Conservation (phyloP, 306 rosid species). For the Hippophae tibetana region DNA sequence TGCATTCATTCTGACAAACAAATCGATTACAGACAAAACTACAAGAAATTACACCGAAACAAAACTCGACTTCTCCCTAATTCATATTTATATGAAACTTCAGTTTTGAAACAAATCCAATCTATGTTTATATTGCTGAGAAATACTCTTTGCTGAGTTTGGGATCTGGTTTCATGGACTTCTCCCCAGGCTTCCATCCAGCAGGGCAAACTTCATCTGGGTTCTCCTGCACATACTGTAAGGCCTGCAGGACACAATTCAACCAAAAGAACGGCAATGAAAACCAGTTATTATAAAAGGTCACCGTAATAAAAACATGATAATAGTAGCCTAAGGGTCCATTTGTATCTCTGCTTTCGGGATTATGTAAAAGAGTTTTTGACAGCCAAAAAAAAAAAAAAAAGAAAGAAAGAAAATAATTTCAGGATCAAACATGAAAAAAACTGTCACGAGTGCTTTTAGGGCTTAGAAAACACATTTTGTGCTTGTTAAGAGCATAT, state of each 20-base stretch:
- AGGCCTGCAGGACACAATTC: slow-evolving; percentile 48
- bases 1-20: too few species aligned
- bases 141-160: slow-evolving; percentile 93
- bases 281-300: background rate
- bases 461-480: too few species aligned
- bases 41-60: slow-evolving; percentile 18
- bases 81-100: slow-evolving; percentile 20
- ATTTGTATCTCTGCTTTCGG: too few species aligned
- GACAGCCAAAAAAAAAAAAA: too few species aligned
- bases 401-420: too few species aligned
- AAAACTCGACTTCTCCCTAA: slow-evolving; percentile 26
- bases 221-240: slow-evolving; percentile 90
- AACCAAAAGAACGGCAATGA: background rate
- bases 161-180: slow-evolving; percentile 98
- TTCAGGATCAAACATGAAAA: too few species aligned
- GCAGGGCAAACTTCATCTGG: slow-evolving; percentile 97
- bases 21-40: too few species aligned
- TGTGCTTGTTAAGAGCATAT: too few species aligned
- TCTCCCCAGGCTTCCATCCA: slow-evolving; percentile 98
- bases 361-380: too few species aligned
- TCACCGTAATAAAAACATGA: too few species aligned
- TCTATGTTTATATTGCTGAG: slow-evolving; percentile 43
- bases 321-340: too few species aligned
- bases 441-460: too few species aligned
- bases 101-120: slow-evolving; percentile 8